Evolutionary conservation across 2,329 filamentous ascomycete genomes (phyloP), one percentile per base, ranked within the genome.

Genomic region (Cercospora brassicicola): DNA sequence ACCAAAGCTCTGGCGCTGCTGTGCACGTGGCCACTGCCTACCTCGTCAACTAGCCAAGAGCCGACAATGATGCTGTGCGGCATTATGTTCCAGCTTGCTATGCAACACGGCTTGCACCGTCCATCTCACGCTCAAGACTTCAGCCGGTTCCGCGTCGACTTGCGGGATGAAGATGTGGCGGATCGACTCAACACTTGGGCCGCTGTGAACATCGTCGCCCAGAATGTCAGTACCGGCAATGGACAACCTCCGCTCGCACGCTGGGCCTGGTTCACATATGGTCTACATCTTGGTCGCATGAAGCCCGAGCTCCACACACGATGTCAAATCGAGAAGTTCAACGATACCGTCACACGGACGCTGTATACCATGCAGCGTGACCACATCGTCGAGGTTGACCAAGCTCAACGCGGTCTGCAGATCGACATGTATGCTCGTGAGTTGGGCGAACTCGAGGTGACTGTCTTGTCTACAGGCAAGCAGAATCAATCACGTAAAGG

Each of bases 11-110:
- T 94, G 73, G 93, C 91, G 75, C 80, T 95, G 66, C 80, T 94
- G 51, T 94, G 91, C 78, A 91, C 90, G 4, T 95, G 91, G 91
- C 91, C 92, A 5, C 80, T 94, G 42, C 92, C 92, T 0, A 92
- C 90, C n/a, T 93, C 90, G 79, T 92, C 90, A 4, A 93, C 91
- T 1, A 90, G 90, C 5, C 89, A 89, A 7, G 92, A 95, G 73
- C 91, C 91, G 2, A 94, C 91, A 1, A 92, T 94, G 76, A 93
- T 92, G 77, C 82, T 94, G 18, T 90, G 90, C 73, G 91, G 92
- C 62, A 88, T 93, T 69, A 93, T 94, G 90, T 93, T 94, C 88
- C 93, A 94, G 81, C 88, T 91, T 23, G 92, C 92, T 8, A 93
- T 92, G 72, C 91, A 92, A 72, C 93, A 94, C 73, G 91, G 92